Conservation (phyloP, 2,329 filamentous ascomycete genomes). For the Colletotrichum siamense region DNA sequence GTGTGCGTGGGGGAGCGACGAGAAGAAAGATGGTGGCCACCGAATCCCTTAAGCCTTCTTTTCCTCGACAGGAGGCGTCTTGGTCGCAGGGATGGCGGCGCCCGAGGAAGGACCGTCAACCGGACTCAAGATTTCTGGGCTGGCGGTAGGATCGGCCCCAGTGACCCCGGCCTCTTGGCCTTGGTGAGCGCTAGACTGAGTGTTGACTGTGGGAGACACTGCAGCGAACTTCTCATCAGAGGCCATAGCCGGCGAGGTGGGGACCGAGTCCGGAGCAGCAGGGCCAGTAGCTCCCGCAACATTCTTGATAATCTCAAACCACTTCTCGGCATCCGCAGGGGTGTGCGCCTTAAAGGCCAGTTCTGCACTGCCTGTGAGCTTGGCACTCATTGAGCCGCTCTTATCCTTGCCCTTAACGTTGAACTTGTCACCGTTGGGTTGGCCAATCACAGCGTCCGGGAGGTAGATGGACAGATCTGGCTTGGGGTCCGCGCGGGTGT, state of each 20-base stretch:
- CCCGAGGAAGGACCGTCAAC: constrained; percentile 7
- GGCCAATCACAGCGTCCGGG: constrained; percentile 83
- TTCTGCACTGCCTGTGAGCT: constrained; percentile 81
- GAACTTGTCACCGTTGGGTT: constrained; percentile 81
- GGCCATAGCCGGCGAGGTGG: constrained; percentile 36
- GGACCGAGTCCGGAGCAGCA: constrained; percentile 31
- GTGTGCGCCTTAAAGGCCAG: constrained; percentile 88
- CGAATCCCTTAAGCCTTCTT: background rate
- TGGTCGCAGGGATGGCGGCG: background rate
- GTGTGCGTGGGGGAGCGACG: background rate
- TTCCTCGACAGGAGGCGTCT: constrained; percentile 3
- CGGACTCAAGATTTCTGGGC: constrained; percentile 15
- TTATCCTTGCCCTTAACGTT: constrained; percentile 94
- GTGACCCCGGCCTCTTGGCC: constrained; percentile 55
- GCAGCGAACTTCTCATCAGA: constrained; percentile 31
- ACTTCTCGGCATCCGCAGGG: constrained; percentile 79
- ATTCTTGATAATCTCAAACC: constrained; percentile 76
- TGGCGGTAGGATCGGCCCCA: constrained; percentile 27
- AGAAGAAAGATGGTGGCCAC: background rate
- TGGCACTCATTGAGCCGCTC: constrained; percentile 79
- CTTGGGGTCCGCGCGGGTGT: constrained; percentile 70
- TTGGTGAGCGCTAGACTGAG: constrained; percentile 33
- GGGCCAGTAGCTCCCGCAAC: constrained; percentile 59
- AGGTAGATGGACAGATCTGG: constrained; percentile 92
- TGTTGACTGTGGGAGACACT: constrained; percentile 22